Conservation (phyloP, 352 stramenopile genomes). For the Phytophthora uliginosa region DNA sequence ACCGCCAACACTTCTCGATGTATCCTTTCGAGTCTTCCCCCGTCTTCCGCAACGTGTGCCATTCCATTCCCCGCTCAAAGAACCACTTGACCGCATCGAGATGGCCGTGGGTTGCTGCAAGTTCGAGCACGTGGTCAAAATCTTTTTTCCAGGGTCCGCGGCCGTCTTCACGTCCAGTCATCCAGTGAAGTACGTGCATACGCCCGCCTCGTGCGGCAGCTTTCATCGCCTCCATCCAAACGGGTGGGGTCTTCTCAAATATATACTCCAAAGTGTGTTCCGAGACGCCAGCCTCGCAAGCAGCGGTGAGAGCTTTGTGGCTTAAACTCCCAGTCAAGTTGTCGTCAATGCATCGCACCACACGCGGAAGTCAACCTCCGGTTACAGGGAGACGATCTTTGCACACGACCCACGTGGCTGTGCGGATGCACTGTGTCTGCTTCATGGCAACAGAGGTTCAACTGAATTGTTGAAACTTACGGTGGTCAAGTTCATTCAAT, state of each 20-base stretch:
- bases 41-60: neutral
- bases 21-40: neutral
- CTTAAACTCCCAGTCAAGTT: neutral
- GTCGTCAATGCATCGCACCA: neutral
- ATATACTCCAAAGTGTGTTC: neutral
- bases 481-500: no score
- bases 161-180: neutral
- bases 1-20: neutral
- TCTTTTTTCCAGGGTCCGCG: conserved; percentile 8
- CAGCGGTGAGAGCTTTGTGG: neutral
- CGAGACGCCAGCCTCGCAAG: neutral
- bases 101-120: conserved; percentile 18
- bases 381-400: neutral
- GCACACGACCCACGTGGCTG: neutral
- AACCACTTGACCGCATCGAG: conserved; percentile 8
- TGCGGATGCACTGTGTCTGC: neutral
- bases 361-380: neutral
- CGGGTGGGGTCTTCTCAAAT: neutral
- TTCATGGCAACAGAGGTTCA: neutral
- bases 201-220: conserved; percentile 1
- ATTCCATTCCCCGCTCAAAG: neutral
- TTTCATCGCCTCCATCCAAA: neutral
- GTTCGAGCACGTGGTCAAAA: neutral
- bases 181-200: conserved; percentile 7
- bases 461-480: no score